These are phyloP conservation scores for Populus hybrid DNA, from an alignment of 441 rosid genomes.

Conservation along the genomic window DNA sequence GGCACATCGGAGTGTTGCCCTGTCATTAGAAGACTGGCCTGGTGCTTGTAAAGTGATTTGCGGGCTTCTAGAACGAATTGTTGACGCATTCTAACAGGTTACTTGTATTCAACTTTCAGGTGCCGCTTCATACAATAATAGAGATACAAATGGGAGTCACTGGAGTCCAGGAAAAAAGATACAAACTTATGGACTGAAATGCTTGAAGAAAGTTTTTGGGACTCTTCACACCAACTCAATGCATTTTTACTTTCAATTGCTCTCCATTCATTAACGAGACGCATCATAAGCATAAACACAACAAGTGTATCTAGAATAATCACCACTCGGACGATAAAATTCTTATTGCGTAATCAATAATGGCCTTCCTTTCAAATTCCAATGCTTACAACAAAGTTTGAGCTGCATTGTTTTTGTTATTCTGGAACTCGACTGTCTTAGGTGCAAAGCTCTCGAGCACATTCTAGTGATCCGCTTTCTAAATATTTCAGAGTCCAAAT, in stretches of 20 bases:
- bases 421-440: not conserved
- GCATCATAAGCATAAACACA: not conserved
- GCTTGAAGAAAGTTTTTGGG: not conserved
- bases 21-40: not conserved
- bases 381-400: not conserved
- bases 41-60: not conserved
- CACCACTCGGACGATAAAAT: not conserved
- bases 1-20: not conserved
- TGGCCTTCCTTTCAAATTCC: not conserved
- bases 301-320: not conserved
- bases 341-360: not conserved
- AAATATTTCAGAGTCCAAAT: not conserved
- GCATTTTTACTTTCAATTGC: not conserved
- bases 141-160: constrained; percentile 99
- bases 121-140: constrained; percentile 95
- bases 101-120: constrained; percentile 37
- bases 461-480: not conserved
- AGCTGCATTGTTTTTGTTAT: not conserved
- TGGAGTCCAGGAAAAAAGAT: constrained; percentile 96
- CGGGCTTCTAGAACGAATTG: not conserved
- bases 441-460: not conserved
- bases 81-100: not conserved
- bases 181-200: constrained; percentile 91
- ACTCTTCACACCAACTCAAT: not conserved
- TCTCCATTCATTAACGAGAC: constrained; percentile 9